phyloP scores from a whole-genome alignment of 208 protist genomes.

The Trypanosoma melophagium region DNA sequence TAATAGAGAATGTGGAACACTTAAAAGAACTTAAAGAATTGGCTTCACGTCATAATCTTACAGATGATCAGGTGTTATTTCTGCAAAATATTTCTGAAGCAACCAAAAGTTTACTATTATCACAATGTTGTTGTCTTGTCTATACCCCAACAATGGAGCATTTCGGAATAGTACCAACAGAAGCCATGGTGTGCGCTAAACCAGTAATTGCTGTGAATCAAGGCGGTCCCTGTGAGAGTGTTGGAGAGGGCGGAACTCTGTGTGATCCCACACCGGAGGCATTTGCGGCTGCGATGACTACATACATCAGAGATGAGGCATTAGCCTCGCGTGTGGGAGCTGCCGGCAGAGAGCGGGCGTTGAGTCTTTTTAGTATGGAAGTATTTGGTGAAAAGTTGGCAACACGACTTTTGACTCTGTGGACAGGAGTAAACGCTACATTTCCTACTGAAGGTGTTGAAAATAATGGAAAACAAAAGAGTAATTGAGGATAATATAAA shows the following conservation, averaged over 20 bases:
- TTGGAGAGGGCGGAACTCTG: conserved; percentile 62
- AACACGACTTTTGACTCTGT: conserved; percentile 28
- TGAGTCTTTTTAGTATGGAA: conserved; percentile 47
- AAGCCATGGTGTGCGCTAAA: conserved; percentile 75
- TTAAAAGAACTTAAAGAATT: conserved; percentile 67
- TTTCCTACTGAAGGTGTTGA: neutral
- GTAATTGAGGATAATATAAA: neutral
- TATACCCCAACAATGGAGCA: conserved; percentile 96
- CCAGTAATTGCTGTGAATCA: conserved; percentile 91
- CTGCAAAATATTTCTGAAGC: conserved; percentile 80
- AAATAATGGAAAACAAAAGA: neutral
- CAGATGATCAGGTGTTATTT: conserved; percentile 67
- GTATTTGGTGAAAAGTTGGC: conserved; percentile 57
- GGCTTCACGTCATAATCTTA: conserved; percentile 27
- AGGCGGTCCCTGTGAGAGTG: conserved; percentile 94
- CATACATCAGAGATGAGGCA: conserved; percentile 33
- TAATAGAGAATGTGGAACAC: conserved; percentile 84
- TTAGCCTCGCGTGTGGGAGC: conserved; percentile 38
- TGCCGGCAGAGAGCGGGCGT: conserved; percentile 41
- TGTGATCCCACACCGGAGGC: conserved; percentile 54
- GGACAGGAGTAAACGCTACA: conserved; percentile 3
- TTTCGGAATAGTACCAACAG: conserved; percentile 94
- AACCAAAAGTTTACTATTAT: conserved; percentile 71
- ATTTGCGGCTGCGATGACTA: conserved; percentile 61
- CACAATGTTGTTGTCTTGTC: conserved; percentile 67